Conservation (phyloP, 441 rosid genomes). For the Eruca vesicaria region DNA sequence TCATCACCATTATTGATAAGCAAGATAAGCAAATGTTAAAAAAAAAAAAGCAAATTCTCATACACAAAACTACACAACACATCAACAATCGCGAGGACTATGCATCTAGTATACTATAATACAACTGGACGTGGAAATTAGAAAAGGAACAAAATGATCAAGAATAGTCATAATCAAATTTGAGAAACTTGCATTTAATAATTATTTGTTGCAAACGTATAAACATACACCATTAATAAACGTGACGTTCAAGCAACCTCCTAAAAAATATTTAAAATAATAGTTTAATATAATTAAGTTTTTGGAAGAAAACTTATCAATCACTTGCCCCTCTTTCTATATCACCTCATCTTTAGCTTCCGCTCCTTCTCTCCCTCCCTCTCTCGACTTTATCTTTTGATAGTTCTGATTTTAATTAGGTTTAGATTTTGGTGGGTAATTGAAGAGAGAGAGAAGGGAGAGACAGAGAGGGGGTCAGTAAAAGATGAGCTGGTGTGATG, state of each 20-base stretch:
- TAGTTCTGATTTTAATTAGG: slow-evolving; percentile 35
- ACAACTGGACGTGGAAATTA: no score
- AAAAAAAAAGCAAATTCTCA: no score
- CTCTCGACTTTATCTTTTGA: slow-evolving; percentile 11
- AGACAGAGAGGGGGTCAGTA: slow-evolving; percentile 10
- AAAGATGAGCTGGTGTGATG: slow-evolving; percentile 71
- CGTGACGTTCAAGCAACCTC: slow-evolving; percentile 79
- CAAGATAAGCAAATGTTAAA: no score
- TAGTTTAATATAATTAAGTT: not conserved
- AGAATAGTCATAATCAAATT: slow-evolving; percentile 23
- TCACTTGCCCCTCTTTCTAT: slow-evolving; percentile 23
- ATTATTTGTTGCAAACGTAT: slow-evolving; percentile 37
- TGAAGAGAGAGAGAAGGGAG: not conserved
- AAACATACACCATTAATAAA: slow-evolving; percentile 42
- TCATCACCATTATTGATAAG: no score
- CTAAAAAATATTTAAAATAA: slow-evolving; percentile 16
- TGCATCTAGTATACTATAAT: no score
- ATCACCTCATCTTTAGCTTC: slow-evolving; percentile 29
- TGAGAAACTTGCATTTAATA: not conserved
- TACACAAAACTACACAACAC: no score
- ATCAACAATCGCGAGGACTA: no score
- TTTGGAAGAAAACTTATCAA: slow-evolving; percentile 18
- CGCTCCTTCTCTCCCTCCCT: slow-evolving; percentile 18
- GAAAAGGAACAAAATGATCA: not conserved
- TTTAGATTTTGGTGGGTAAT: slow-evolving; percentile 1